Evolutionary conservation across 306 rosid species (phyloP).

Genomic region (Ceratonia siliqua): DNA sequence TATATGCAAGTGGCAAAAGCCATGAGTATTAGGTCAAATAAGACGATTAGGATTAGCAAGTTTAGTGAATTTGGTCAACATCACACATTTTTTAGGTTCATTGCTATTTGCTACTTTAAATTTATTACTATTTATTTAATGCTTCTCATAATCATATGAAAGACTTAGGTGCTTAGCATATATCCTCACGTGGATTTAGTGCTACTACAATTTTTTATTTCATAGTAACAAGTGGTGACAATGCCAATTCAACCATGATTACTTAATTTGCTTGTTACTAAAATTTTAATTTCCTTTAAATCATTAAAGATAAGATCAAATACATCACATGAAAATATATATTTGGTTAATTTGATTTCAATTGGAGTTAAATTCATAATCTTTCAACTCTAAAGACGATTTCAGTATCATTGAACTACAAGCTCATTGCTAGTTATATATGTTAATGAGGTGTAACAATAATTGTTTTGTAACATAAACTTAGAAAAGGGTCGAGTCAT

Average conservation of each 20-base stretch:
- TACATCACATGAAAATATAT: too few relatives aligned
- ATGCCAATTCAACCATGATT: neutral
- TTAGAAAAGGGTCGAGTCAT: too few relatives aligned
- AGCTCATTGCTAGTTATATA: too few relatives aligned
- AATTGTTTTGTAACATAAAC: too few relatives aligned
- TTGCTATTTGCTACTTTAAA: neutral
- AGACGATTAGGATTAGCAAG: constrained; percentile 2
- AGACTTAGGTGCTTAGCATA: neutral
- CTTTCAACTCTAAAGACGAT: too few relatives aligned
- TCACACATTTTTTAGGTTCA: neutral
- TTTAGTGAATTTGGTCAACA: neutral
- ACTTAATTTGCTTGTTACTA: neutral
- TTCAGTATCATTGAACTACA: too few relatives aligned
- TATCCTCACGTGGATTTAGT: constrained; percentile 30
- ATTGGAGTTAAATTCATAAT: too few relatives aligned
- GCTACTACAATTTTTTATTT: too few relatives aligned
- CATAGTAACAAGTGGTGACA: neutral
- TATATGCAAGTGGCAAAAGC: constrained; percentile 15
- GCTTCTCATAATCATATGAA: neutral
- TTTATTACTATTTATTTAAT: neutral
- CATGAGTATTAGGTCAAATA: constrained; percentile 6
- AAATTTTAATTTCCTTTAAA: neutral
- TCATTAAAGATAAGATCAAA: neutral
- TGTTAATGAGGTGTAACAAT: too few relatives aligned
- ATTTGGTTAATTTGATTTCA: too few relatives aligned